Percentiles rank a stretch among this genome's conserved stretches.
Evolutionary conservation across 2,329 filamentous ascomycete species (phyloP).

Genomic region (Colletotrichum sp.): DNA sequence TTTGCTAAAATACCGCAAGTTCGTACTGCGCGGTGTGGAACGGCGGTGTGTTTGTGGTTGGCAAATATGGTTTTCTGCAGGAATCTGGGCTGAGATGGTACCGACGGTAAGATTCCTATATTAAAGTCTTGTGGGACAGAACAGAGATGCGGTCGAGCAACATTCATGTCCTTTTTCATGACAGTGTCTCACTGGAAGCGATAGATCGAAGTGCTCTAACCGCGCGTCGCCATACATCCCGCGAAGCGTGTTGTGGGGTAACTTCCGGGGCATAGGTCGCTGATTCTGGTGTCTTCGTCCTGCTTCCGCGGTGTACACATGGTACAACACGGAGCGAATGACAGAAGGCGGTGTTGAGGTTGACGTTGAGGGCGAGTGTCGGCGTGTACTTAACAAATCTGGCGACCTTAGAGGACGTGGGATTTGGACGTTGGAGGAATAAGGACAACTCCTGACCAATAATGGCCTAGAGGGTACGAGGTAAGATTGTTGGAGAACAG

Average conservation of each 20-base stretch:
- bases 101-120: fast-evolving
- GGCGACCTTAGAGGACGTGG: too few species aligned
- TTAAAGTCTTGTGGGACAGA: background rate
- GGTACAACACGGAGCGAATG: fast-evolving
- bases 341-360: fast-evolving
- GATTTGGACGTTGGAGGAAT: too few species aligned
- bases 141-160: background rate
- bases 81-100: fast-evolving
- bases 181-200: background rate
- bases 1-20: too few species aligned
- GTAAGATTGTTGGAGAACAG: too few species aligned
- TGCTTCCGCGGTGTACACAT: fast-evolving
- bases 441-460: too few species aligned
- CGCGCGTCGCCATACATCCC: background rate
- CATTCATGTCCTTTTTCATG: too few species aligned
- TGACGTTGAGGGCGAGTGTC: background rate
- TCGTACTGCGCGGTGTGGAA: too few species aligned
- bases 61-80: too few species aligned
- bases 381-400: too few species aligned
- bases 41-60: too few species aligned
- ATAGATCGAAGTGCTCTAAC: background rate
- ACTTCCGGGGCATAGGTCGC: too few species aligned
- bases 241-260: background rate
- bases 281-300: fast-evolving
- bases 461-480: too few species aligned